Evolutionary conservation across 2,329 filamentous ascomycete species (phyloP).

Genomic region (Sarocladiaceae sp.): DNA sequence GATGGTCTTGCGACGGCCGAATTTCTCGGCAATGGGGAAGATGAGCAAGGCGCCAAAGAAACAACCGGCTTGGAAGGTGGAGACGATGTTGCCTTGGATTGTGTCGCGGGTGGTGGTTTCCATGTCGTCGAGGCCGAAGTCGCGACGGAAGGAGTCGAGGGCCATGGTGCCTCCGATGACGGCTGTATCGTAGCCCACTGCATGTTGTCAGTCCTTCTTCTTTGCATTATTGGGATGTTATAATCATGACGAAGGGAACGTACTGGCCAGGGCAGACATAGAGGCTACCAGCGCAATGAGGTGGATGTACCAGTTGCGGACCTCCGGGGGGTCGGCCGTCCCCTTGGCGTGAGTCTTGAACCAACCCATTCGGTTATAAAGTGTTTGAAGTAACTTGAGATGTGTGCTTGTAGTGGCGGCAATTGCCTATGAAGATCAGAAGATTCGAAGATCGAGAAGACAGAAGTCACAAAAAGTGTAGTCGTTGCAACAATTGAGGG

Average conservation of each 20-base stretch:
- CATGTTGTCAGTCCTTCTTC: background rate
- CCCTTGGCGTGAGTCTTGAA: conserved; percentile 33
- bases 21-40: conserved; percentile 43
- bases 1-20: conserved; percentile 42
- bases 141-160: conserved; percentile 29
- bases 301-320: conserved; percentile 29
- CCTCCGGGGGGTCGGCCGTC: conserved; percentile 27
- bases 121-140: conserved; percentile 26
- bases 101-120: conserved; percentile 24
- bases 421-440: no score
- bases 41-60: conserved; percentile 35
- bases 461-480: background rate
- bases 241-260: conserved; percentile 9
- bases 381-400: background rate
- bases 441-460: background rate
- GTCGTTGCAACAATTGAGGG: background rate
- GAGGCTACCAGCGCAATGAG: conserved; percentile 26
- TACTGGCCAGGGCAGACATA: conserved; percentile 29
- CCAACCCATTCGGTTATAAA: conserved; percentile 8
- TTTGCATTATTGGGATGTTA: background rate
- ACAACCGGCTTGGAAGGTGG: conserved; percentile 33
- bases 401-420: background rate
- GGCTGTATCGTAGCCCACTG: conserved; percentile 32
- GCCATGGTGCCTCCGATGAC: conserved; percentile 37
- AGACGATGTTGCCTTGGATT: conserved; percentile 34